Percentiles rank a stretch among this genome's conserved stretches.
Evolutionary conservation across 768 basidiomycete genomes (phyloP).

Genomic region (Calocera viscosa): DNA sequence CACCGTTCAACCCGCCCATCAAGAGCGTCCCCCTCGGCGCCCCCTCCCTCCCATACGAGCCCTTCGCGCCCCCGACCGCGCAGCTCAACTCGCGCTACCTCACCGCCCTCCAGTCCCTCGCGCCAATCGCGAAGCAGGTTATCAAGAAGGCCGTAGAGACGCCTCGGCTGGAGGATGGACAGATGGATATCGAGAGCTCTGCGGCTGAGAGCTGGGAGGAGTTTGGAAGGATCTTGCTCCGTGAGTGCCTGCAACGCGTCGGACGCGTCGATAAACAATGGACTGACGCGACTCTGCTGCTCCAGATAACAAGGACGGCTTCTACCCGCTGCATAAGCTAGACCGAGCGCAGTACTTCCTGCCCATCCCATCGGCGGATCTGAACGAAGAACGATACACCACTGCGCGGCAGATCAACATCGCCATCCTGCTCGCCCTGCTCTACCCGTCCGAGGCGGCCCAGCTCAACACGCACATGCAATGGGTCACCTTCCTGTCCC

Average conservation of each 20-base stretch:
- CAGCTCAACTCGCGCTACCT: neutral
- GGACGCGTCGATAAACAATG: neutral
- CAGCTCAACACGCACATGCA: neutral
- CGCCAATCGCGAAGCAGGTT: neutral
- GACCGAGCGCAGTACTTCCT: neutral
- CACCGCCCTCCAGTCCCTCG: neutral
- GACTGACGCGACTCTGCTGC: neutral
- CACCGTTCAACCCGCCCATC: neutral
- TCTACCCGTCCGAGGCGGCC: neutral
- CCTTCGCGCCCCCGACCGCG: neutral
- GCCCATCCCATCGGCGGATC: neutral
- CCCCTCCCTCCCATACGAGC: neutral
- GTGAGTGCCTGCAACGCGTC: neutral
- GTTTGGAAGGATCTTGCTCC: slow-evolving; percentile 5
- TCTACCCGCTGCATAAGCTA: slow-evolving; percentile 1
- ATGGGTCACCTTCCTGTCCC: neutral
- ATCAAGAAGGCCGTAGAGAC: neutral
- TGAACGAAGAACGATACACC: neutral
- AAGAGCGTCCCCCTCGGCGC: neutral
- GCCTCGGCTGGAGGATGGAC: neutral
- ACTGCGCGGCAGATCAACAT: neutral
- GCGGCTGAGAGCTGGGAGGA: slow-evolving; percentile 4
- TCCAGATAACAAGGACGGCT: neutral
- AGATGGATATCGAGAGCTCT: neutral
- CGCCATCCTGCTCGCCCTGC: neutral